Evolutionary conservation across 192 early-diverging fungal species (phyloP), one percentile per base, ranked within the genome.

Genomic region (Phlyctochytrium planicorne): DNA sequence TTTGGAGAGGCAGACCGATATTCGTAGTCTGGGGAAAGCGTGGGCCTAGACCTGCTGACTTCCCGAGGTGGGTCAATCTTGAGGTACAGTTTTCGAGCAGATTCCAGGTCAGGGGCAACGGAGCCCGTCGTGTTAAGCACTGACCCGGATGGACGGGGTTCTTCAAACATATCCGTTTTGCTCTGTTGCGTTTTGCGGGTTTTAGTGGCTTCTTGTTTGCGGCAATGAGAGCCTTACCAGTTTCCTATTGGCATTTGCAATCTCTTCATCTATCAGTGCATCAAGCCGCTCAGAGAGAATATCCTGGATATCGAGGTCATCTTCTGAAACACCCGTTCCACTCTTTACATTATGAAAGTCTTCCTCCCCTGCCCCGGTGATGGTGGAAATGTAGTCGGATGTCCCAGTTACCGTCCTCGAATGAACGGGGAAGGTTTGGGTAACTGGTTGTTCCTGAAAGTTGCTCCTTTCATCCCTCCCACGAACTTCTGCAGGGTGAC

Each of bases 21-120:
- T 17, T 65, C 69, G 50, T 65, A 65, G 55, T 65, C 69, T 2
- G 69, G 63, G 3, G 69, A 65, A 2, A 71, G 63, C 23, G 69
- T 71, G 17, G 63, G 62, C 20, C 69, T 57, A 27, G 55, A 57
- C 12, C 55, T 12, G 6, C 25, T 12, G 55, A 25, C 55, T 57
- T 14, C 55, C 27, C 16, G 25, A 57, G 6, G 55, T 29, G 55
- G 55, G 12, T 12, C 55, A 6, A 27, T 57, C 6, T 29, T 14
- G 16, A 25, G 55, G 55, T 57, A 27, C 16, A 57, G 25, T 27
- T 57, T 29, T 27, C 12, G 55, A 12, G 27, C 27, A 14, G n/a
- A 14, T 50, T 50, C n/a, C 40, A n/a, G 12, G 40, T 14, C n/a
- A n/a, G 10, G 12, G n/a, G n/a, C 10, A 50, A n/a, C 12, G 12